Evolutionary conservation across 2,329 filamentous ascomycete species (phyloP).

Genomic region (Aquanectria penicillioides): DNA sequence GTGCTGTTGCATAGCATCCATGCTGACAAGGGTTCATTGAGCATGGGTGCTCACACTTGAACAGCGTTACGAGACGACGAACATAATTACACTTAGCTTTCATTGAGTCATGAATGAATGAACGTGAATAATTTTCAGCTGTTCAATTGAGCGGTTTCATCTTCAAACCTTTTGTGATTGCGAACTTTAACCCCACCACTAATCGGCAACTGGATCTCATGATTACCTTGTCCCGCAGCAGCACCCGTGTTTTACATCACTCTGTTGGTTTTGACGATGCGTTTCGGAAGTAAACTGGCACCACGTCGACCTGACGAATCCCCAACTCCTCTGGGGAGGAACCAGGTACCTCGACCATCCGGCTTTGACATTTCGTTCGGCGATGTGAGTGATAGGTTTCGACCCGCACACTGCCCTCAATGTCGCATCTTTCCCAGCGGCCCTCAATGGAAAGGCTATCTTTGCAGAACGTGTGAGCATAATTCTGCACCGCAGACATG

Average conservation of each 20-base stretch:
- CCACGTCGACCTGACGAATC: slow-evolving; percentile 2
- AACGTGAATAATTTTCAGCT: neutral
- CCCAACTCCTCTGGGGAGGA: neutral
- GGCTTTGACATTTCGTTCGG: neutral
- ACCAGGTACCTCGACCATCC: neutral
- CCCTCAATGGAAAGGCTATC: neutral
- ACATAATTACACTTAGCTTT: slow-evolving; percentile 17
- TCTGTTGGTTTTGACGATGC: too few relatives aligned
- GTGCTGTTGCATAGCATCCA: neutral
- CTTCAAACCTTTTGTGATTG: too few relatives aligned
- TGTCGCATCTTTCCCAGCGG: slow-evolving; percentile 8
- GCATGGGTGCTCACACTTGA: neutral
- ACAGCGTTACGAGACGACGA: slow-evolving; percentile 14
- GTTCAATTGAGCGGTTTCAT: neutral
- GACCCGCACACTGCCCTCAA: slow-evolving; percentile 12
- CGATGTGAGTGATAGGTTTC: neutral
- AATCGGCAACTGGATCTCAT: neutral
- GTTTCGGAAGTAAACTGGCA: neutral
- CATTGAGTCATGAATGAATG: slow-evolving; percentile 13
- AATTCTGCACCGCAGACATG: neutral
- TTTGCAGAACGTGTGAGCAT: neutral
- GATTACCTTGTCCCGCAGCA: neutral
- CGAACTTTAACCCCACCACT: neutral
- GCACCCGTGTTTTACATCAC: neutral
- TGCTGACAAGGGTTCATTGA: neutral